Percentiles rank a stretch among this genome's conserved stretches.
Conservation (phyloP, 192 early-diverging fungal genomes). For the Dissophora globulifera region DNA sequence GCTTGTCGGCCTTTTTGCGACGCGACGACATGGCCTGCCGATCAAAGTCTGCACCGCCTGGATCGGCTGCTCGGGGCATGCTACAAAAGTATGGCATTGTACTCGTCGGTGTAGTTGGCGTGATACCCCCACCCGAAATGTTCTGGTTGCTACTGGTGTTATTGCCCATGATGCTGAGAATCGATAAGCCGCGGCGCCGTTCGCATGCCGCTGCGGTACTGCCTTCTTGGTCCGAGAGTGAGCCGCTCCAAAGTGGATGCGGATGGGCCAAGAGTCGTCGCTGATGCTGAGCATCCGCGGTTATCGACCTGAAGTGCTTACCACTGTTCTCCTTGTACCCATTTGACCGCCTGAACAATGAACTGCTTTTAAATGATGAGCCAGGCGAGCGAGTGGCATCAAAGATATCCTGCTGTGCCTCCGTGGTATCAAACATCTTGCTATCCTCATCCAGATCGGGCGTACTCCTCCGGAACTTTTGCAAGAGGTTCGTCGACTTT, state of each 20-base stretch:
- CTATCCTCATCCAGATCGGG: neutral
- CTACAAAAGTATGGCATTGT: neutral
- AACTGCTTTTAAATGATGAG: too few relatives aligned
- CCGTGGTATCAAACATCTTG: neutral
- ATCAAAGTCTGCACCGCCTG: conserved; percentile 5
- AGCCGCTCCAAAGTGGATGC: conserved; percentile 46
- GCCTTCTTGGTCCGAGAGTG: conserved; percentile 36
- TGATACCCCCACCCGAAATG: neutral
- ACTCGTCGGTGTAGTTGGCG: conserved; percentile 28
- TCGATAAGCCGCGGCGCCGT: conserved; percentile 29
- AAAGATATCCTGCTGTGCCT: neutral
- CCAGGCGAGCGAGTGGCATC: neutral
- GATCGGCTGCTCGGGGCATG: neutral
- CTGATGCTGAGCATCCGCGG: conserved; percentile 8
- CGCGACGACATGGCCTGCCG: conserved; percentile 24
- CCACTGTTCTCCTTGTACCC: neutral
- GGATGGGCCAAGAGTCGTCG: conserved; percentile 31
- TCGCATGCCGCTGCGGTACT: conserved; percentile 6
- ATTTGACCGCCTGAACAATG: neutral
- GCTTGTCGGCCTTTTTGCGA: conserved; percentile 49
- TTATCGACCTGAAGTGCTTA: conserved; percentile 18
- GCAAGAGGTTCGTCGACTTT: conserved; percentile 17
- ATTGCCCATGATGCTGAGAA: conserved; percentile 27
- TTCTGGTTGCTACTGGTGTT: neutral
- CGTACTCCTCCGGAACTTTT: conserved; percentile 21